phyloP scores from a whole-genome alignment of 1,284 basidiomycete genomes.

The Ustilago tritici region DNA sequence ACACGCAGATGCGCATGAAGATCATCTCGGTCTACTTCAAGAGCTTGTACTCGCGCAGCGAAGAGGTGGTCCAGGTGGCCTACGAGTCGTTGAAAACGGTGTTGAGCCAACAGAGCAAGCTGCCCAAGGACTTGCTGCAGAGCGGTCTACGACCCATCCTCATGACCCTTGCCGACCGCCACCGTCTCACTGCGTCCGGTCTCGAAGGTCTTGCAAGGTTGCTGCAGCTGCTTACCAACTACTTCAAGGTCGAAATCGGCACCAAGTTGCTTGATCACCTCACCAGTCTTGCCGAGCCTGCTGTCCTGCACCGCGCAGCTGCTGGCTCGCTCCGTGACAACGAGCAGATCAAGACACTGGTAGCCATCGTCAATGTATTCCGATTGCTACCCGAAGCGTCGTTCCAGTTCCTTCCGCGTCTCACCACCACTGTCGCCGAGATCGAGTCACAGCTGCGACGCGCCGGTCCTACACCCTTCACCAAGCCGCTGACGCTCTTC shows the following conservation, averaged over 20 bases:
- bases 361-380: slow-evolving; percentile 95
- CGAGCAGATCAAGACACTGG: slow-evolving; percentile 90
- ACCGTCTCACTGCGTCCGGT: slow-evolving; percentile 91
- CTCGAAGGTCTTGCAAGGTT: slow-evolving; percentile 93
- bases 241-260: slow-evolving; percentile 99
- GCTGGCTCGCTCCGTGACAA: slow-evolving; percentile 76
- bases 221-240: slow-evolving; percentile 93
- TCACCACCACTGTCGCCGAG: slow-evolving; percentile 89
- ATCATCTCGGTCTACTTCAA: slow-evolving; percentile 99
- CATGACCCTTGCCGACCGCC: slow-evolving; percentile 97
- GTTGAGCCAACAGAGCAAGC: slow-evolving; percentile 84
- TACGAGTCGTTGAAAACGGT: slow-evolving; percentile 93
- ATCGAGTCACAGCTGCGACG: slow-evolving; percentile 92
- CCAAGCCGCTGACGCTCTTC: slow-evolving; percentile 90
- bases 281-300: slow-evolving; percentile 60
- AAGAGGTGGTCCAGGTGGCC: slow-evolving; percentile 94
- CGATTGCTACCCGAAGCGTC: slow-evolving; percentile 88
- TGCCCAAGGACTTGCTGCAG: slow-evolving; percentile 96
- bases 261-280: slow-evolving; percentile 93
- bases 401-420: slow-evolving; percentile 87
- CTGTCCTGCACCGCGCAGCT: slow-evolving; percentile 60
- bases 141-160: slow-evolving; percentile 94
- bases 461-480: slow-evolving; percentile 90
- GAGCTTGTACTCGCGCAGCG: slow-evolving; percentile 92
- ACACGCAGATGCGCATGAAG: slow-evolving; percentile 74